Evolutionary conservation across 768 basidiomycete species (phyloP).

Genomic region (Punctularia strigosozonata): DNA sequence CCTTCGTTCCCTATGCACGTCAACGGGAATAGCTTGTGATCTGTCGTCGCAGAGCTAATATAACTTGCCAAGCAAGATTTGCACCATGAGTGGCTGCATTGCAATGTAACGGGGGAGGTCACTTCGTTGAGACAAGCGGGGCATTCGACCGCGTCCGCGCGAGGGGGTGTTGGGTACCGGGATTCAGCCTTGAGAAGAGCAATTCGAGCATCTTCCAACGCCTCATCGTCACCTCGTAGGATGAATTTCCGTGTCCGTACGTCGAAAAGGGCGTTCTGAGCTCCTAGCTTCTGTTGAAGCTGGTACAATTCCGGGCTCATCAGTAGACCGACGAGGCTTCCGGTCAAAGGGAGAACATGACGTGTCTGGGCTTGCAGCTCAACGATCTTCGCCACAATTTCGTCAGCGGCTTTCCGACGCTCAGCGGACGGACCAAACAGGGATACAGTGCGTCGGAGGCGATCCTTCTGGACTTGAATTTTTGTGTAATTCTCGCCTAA

Average conservation of each 20-base stretch:
- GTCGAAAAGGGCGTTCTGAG: slow-evolving; percentile 46
- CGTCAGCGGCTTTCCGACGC: slow-evolving; percentile 28
- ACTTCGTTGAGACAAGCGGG: slow-evolving; percentile 61
- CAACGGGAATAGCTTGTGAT: slow-evolving; percentile 56
- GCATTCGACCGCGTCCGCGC: slow-evolving; percentile 24
- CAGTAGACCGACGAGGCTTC: slow-evolving; percentile 33
- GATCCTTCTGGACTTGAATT: slow-evolving; percentile 33
- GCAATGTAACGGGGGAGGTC: slow-evolving; percentile 36
- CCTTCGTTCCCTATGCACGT: slow-evolving; percentile 57
- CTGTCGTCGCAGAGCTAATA: slow-evolving; percentile 41
- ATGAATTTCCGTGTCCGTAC: slow-evolving; percentile 27
- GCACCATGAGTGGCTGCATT: slow-evolving; percentile 64
- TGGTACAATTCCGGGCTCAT: slow-evolving; percentile 30
- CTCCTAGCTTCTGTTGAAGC: slow-evolving; percentile 39
- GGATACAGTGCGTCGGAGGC: slow-evolving; percentile 30
- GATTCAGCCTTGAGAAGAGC: slow-evolving; percentile 7
- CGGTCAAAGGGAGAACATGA: slow-evolving; percentile 34
- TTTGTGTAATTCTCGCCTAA: slow-evolving; percentile 27
- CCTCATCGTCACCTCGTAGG: slow-evolving; percentile 43
- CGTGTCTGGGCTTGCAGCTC: slow-evolving; percentile 30
- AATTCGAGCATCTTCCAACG: slow-evolving; percentile 28
- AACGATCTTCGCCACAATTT: slow-evolving; percentile 34
- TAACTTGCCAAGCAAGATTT: slow-evolving; percentile 48
- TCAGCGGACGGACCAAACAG: slow-evolving; percentile 38
- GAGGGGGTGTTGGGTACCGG: slow-evolving; percentile 31